Base-by-base conservation (phyloP, 2,329 filamentous ascomycete species). In the Arthrobotrys musiformis region DNA sequence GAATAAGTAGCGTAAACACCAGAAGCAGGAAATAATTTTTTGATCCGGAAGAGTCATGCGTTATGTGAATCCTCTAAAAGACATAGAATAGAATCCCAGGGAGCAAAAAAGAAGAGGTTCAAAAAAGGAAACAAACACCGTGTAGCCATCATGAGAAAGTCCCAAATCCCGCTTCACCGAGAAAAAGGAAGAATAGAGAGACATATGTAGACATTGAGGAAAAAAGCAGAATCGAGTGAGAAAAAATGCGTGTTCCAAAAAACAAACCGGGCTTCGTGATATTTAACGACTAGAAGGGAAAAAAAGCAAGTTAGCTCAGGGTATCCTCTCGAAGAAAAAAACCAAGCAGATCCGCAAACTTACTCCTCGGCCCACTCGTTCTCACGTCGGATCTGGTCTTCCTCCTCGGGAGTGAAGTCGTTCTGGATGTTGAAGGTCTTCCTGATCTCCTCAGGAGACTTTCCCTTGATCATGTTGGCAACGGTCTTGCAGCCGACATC, bases 401-500 rank as follows among this genome's bases (percentile, higher is more conserved):
- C 95, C 86, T 99, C 95, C 85, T 99, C 95, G 1, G 94, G 93
- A 0, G 95, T 98, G 86, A 99, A 99, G 84, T 99, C 95, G 82
- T 99, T 99, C 82, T 96, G 95, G 82, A 99, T 99, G 86, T 99
- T 99, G 87, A 99, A 99, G 0, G 95, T 99, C 88, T 98, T 99
- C 62, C 95, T 92, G 82, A 99, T 99, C 87, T 99, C 95, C 84
- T 99, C 95, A 2, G 95, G 95, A 0, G 93, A 97, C 88, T 99
- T 99, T 86, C 95, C 95, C 92, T 99, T 99, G 88, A 99, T 99
- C 95, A 99, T 99, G 86, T 99, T 99, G 79, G 95, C 95, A 15
- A 99, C 95, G 0, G 95, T 99, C 89, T 99, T 99, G 90, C 95
- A 99, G 79, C 95, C 95, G 76, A 98, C 94, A 80, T 99, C 95